Conservation (phyloP, 805 yeast genomes). For the Kuraishia molischiana region DNA sequence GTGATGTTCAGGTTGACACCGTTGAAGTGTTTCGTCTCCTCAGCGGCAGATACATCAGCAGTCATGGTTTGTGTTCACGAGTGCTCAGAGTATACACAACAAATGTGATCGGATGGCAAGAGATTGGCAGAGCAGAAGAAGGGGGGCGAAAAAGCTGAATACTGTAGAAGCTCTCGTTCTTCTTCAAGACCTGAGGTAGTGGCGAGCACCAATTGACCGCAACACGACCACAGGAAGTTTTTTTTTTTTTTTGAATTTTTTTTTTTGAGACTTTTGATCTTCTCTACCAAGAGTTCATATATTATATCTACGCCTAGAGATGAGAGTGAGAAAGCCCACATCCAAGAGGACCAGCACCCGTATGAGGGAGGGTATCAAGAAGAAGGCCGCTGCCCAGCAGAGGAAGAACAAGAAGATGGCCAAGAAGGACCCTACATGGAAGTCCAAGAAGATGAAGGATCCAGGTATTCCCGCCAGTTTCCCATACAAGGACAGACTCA, state of each 20-base stretch:
- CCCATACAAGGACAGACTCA: conserved; percentile 84
- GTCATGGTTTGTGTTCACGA: too few relatives aligned
- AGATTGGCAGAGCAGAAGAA: too few relatives aligned
- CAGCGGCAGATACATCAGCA: too few relatives aligned
- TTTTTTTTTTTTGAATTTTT: too few relatives aligned
- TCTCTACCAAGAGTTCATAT: background rate
- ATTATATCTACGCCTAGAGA: background rate
- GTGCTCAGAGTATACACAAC: too few relatives aligned
- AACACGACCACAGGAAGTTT: too few relatives aligned
- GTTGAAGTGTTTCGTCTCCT: conserved; percentile 17
- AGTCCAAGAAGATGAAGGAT: conserved; percentile 15
- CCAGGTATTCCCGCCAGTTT: conserved; percentile 92
- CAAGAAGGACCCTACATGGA: background rate
- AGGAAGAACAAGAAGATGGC: background rate
- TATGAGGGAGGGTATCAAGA: conserved; percentile 92
- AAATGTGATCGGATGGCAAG: too few relatives aligned
- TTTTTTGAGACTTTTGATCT: too few relatives aligned
- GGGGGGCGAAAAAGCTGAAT: too few relatives aligned
- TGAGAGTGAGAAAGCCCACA: conserved; percentile 33
- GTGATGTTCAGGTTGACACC: conserved; percentile 86
- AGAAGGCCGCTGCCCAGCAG: conserved; percentile 71
- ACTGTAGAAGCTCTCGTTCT: too few relatives aligned
- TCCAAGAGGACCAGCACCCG: conserved; percentile 88
- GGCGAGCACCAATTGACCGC: too few relatives aligned
- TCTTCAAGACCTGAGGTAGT: too few relatives aligned